A percentile compares a stretch with the other conserved stretches of the same genome.
These are phyloP conservation scores for Colletotrichum sp. DNA, from an alignment of 2,329 filamentous ascomycete species.

Conservation along the genomic window DNA sequence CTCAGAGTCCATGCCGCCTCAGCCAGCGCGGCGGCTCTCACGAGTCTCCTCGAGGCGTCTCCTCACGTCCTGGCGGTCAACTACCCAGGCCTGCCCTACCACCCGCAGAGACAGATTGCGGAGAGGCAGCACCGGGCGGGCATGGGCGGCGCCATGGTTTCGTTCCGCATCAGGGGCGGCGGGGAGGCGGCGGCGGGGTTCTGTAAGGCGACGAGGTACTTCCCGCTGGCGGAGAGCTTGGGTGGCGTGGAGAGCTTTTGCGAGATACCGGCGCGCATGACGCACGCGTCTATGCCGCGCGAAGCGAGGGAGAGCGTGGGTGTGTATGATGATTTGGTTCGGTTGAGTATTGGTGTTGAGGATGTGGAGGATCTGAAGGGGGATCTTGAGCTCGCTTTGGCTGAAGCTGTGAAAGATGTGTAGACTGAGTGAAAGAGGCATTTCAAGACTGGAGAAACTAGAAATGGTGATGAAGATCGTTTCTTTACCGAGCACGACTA, in stretches of 20 bases:
- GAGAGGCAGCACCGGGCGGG: not conserved
- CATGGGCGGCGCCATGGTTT: not conserved
- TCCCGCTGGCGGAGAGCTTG: not conserved
- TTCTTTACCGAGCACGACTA: not conserved
- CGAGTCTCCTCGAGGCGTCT: not conserved
- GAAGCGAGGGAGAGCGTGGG: not conserved
- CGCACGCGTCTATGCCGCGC: not conserved
- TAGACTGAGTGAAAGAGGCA: not conserved
- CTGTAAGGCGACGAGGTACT: not conserved
- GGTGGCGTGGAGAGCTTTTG: not conserved
- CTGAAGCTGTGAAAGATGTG: not conserved
- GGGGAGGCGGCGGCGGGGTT: accelerated
- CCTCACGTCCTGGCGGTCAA: not conserved
- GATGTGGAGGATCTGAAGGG: not conserved
- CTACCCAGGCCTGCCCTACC: not conserved
- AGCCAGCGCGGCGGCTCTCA: not conserved
- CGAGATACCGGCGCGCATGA: not conserved
- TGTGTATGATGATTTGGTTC: not conserved
- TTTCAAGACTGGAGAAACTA: not conserved
- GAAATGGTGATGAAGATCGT: not conserved
- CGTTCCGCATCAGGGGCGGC: not conserved
- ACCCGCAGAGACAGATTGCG: not conserved
- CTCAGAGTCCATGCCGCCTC: not conserved
- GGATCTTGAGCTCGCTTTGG: not conserved
- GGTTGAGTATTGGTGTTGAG: not conserved